A percentile compares a stretch with the other conserved stretches of the same genome.
Evolutionary conservation across 2,329 filamentous ascomycete species (phyloP).

Genomic region (Fusarium foetens): DNA sequence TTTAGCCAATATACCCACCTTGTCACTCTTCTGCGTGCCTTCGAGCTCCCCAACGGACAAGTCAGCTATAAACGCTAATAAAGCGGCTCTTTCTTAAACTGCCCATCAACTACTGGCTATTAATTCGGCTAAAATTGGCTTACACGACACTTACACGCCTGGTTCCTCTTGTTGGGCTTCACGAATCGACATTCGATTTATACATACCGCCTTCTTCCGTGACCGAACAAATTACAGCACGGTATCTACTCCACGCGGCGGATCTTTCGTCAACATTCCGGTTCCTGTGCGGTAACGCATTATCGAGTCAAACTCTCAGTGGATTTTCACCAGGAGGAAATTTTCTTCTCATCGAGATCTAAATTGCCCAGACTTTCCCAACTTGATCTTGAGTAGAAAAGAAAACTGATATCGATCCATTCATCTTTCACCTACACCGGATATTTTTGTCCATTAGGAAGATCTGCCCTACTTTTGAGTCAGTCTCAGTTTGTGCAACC

Average conservation of each 20-base stretch:
- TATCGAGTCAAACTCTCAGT: constrained; percentile 31
- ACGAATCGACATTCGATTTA: constrained; percentile 31
- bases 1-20: not conserved
- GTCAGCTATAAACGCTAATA: constrained; percentile 22
- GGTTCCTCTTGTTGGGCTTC: constrained; percentile 7
- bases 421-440: constrained; percentile 6
- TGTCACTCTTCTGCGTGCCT: not conserved
- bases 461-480: constrained; percentile 15
- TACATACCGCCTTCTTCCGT: constrained; percentile 35
- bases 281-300: constrained; percentile 44
- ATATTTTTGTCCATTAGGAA: constrained; percentile 4
- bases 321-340: constrained; percentile 31
- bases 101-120: constrained; percentile 9
- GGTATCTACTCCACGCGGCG: constrained; percentile 42
- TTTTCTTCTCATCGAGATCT: constrained; percentile 41
- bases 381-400: constrained; percentile 30
- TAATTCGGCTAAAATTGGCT: constrained; percentile 36
- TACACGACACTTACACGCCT: constrained; percentile 37
- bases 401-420: constrained; percentile 15
- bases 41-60: constrained; percentile 14
- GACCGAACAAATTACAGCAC: constrained; percentile 39
- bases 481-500: constrained; percentile 18
- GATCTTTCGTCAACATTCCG: constrained; percentile 35
- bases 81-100: constrained; percentile 25
- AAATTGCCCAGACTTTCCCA: constrained; percentile 21